phyloP scores from a whole-genome alignment of 495 filamentous ascomycete genomes.

The Aspergillus cristatus region DNA sequence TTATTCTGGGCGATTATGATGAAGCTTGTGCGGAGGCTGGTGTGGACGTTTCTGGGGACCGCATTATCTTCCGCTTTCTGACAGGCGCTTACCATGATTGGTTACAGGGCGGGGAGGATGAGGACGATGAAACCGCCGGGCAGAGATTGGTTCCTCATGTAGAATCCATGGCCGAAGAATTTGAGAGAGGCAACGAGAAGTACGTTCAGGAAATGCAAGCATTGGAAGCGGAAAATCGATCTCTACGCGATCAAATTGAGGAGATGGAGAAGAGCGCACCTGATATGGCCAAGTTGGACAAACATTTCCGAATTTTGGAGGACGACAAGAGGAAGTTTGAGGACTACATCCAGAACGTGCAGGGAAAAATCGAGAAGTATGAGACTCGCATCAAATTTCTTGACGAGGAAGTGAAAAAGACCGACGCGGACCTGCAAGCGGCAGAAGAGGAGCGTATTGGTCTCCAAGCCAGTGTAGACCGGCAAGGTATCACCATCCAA shows the following conservation, averaged over 20 bases:
- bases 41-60: slow-evolving; percentile 75
- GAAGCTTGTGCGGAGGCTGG: slow-evolving; percentile 81
- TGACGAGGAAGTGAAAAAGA: slow-evolving; percentile 69
- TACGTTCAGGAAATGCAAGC: slow-evolving; percentile 73
- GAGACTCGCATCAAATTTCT: slow-evolving; percentile 65
- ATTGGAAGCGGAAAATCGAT: slow-evolving; percentile 73
- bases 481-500: slow-evolving; percentile 85
- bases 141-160: slow-evolving; percentile 69
- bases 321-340: slow-evolving; percentile 89
- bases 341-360: slow-evolving; percentile 73
- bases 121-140: slow-evolving; percentile 71
- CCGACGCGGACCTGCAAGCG: slow-evolving; percentile 63
- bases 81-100: slow-evolving; percentile 85
- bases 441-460: slow-evolving; percentile 70
- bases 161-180: slow-evolving; percentile 83
- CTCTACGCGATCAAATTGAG: slow-evolving; percentile 72
- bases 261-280: slow-evolving; percentile 76
- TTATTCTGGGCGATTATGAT: slow-evolving; percentile 65
- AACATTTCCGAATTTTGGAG: slow-evolving; percentile 77
- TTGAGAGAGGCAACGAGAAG: slow-evolving; percentile 69
- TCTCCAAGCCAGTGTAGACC: slow-evolving; percentile 78
- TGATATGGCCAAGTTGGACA: slow-evolving; percentile 72
- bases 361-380: slow-evolving; percentile 75
- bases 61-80: slow-evolving; percentile 88
- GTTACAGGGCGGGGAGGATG: slow-evolving; percentile 70